Evolutionary conservation across 176 grass and related monocot species (phyloP).

Genomic region (Triticum timopheevii): DNA sequence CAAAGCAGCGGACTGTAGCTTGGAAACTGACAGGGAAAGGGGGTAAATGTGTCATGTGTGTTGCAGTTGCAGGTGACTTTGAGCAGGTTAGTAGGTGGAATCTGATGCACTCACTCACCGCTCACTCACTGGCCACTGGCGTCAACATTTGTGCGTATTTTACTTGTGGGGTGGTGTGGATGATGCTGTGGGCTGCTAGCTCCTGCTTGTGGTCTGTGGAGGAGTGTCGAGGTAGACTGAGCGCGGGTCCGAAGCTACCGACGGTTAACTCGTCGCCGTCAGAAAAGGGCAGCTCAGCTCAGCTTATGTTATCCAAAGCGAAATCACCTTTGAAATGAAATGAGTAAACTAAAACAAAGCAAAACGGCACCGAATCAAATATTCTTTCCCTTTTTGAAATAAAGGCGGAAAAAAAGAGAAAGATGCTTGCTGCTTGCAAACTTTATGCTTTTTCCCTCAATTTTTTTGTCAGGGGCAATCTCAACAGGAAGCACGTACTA

Average conservation of each 20-base stretch:
- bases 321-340: not conserved
- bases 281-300: not conserved
- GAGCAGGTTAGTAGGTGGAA: not conserved
- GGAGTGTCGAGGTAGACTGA: no score
- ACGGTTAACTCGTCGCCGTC: not conserved
- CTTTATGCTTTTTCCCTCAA: not conserved
- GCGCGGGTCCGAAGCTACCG: no score
- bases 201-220: no score
- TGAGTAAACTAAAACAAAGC: not conserved
- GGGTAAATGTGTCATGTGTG: no score
- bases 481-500: not conserved
- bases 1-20: constrained; percentile 6
- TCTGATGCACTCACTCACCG: not conserved
- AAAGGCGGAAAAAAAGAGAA: not conserved
- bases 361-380: not conserved
- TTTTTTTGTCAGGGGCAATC: not conserved
- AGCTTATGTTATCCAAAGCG: not conserved
- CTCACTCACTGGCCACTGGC: no score
- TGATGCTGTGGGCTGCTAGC: not conserved
- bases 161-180: not conserved
- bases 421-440: not conserved
- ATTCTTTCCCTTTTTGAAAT: not conserved
- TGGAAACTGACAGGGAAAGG: not conserved
- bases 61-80: not conserved
- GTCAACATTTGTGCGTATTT: not conserved